phyloP scores from a whole-genome alignment of 108 stramenopile species.

The Cylindrotheca closterium region DNA sequence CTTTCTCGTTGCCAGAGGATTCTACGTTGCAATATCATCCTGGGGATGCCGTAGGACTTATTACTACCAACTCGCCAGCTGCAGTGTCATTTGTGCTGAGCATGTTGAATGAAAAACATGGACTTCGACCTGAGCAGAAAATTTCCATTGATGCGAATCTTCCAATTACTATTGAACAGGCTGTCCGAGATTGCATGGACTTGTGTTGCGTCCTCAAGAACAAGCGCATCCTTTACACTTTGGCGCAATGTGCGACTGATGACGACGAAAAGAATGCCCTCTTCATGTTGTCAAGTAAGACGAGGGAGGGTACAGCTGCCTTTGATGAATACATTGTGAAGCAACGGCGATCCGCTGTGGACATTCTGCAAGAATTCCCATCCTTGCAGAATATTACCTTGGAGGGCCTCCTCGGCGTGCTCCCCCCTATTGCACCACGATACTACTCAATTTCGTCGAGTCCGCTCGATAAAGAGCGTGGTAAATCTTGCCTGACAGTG shows the following conservation, averaged over 20 bases:
- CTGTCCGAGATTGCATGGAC: conserved; percentile 62
- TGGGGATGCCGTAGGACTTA: conserved; percentile 87
- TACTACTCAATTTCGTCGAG: conserved; percentile 93
- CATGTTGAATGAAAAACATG: conserved; percentile 57
- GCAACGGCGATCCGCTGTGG: conserved; percentile 72
- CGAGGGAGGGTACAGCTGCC: conserved; percentile 23
- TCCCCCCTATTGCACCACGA: conserved; percentile 82
- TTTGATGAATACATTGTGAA: conserved; percentile 62
- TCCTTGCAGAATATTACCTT: conserved; percentile 75
- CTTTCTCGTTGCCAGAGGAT: conserved; percentile 75
- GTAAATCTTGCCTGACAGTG: conserved; percentile 49
- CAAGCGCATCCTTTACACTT: conserved; percentile 50
- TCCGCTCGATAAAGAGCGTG: conserved; percentile 58
- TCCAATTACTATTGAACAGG: conserved; percentile 63
- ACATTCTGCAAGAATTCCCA: conserved; percentile 86
- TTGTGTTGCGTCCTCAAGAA: conserved; percentile 68
- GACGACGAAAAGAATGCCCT: conserved; percentile 49
- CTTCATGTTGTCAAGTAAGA: conserved; percentile 55
- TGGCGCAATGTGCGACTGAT: conserved; percentile 69
- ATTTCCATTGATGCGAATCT: conserved; percentile 54
- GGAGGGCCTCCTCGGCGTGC: conserved; percentile 60
- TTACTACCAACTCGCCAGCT: conserved; percentile 64
- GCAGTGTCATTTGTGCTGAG: conserved; percentile 53
- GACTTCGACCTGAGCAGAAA: conserved; percentile 54
- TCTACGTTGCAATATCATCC: conserved; percentile 84